Base-by-base conservation (phyloP, 2,329 filamentous ascomycete genomes). In the Cercospora citrullina region DNA sequence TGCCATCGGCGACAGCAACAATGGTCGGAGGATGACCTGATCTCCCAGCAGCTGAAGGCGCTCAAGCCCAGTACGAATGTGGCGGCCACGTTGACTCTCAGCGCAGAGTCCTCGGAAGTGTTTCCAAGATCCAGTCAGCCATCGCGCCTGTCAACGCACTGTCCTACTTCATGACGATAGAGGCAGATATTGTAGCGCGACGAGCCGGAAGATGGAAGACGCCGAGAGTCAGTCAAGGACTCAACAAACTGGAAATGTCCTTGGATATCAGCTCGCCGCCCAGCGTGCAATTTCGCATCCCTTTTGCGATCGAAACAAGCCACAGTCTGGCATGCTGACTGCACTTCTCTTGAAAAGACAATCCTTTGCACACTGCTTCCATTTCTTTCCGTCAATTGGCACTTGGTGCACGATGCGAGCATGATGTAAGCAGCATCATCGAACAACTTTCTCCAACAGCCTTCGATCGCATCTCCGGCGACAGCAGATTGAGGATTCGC, bases 371-470 rank as follows among this genome's bases (percentile, higher is more conserved):
- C 6, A 8, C 12, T 10, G 9, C 28, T 28, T n/a, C 18, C 23
- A 23, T 16, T 51, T 12, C 48, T 12, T 53, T 3, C 48, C 18
- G 2, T 51, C 45, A 51, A 26, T 21, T 16, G 48, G 48, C 23
- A 26, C 3, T 26, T 53, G 10, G 21, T 5, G 48, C 48, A 23
- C 12, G 4, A 23, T n/a, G 48, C 4, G 48, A 28, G 14, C 48
- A 62, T 31, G 60, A 51, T 62, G 21, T 45, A 45, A 26, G 39
- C 60, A 26, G 60, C 60, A 51, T 26, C 9, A n/a, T 39, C 39
- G 42, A 21, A 39, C 36, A 39, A 39, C 9, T 10, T 33, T 14
- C 21, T 5, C 5, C 12, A 53, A 14, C 26, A 14, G 21, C 48
- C 12, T n/a, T 48, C 59, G 59, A 39, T 42, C 45, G 36, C 21